phyloP scores from a whole-genome alignment of 2,329 filamentous ascomycete genomes.

The Elsinoe perseae region DNA sequence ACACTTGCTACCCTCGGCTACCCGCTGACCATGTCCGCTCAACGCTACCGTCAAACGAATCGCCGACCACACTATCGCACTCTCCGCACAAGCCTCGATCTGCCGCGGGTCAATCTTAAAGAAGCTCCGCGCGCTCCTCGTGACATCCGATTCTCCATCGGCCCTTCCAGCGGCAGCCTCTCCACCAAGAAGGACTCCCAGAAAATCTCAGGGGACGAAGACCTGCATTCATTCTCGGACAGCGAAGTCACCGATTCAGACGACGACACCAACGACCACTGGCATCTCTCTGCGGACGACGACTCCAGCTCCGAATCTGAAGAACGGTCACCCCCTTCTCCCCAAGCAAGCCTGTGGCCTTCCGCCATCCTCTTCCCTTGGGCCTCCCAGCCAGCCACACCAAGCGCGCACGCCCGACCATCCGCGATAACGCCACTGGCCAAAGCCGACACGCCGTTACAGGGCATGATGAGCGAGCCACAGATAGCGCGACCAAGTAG shows the following conservation, averaged over 20 bases:
- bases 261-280: conserved; percentile 17
- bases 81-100: conserved; percentile 12
- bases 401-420: conserved; percentile 18
- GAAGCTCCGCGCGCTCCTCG: background rate
- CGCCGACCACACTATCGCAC: conserved; percentile 9
- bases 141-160: conserved; percentile 1
- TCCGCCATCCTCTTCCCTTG: conserved; percentile 24
- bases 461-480: background rate
- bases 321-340: conserved; percentile 28
- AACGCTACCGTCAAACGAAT: background rate
- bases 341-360: conserved; percentile 24
- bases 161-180: background rate
- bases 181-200: background rate
- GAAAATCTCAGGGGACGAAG: background rate
- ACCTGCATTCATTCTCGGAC: conserved; percentile 21
- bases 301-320: conserved; percentile 28
- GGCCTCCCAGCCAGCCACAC: conserved; percentile 27
- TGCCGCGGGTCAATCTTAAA: background rate
- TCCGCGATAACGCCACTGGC: conserved; percentile 17
- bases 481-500: conserved; percentile 25
- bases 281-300: conserved; percentile 28
- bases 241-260: conserved; percentile 27
- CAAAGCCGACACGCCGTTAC: conserved; percentile 1
- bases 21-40: conserved; percentile 7
- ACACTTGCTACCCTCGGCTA: conserved; percentile 22